Base-by-base conservation (phyloP, 2,329 filamentous ascomycete species). In the Westerdykella ornata region DNA sequence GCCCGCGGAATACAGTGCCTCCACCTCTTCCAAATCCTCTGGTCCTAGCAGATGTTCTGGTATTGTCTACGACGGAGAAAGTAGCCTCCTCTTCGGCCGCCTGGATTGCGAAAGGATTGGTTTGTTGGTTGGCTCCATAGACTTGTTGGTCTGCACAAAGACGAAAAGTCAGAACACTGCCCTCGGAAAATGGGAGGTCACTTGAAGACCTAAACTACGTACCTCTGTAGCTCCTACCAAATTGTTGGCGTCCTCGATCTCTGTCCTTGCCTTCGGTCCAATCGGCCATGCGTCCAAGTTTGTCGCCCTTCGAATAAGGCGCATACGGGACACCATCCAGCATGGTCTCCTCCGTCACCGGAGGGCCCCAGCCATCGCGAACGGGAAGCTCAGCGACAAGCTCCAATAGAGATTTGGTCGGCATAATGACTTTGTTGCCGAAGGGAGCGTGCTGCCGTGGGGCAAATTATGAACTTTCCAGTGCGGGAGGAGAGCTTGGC, bases 241-340 rank as follows among this genome's bases (percentile, higher is more conserved):
- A 97, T 65, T 92, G 86, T 68, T 85, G 82, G 65, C 90, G 77
- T 48, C 88, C 86, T 54, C 85, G 84, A 60, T 88, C 75, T 41
- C 74, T 64, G 54, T 81, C 78, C 72, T 96, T 96, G 67, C 85
- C 82, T 65, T 96, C 92, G 36, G 89, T 94, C 92, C 92, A 98
- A 75, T 98, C 92, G 47, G 92, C 92, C 89, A 98, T 97, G 68
- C 92, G 89, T 63, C 92, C 92, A 46, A 98, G 77, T 78, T 96
- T 97, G 75, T 98, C 92, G 66, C 88, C 88, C 72, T 98, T 98
- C 54, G 89, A 96, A 76, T 92, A 98, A 47, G 92, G 92, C 57
- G 92, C 92, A 69, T 96, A 98, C 30, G 92, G 92, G 37, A 97
- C 88, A 65, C 92, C 92, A 66, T 94, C 83, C 60, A 97, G 79